Evolutionary conservation across 768 basidiomycete species (phyloP).

Genomic region (Tubosaeta sp.): DNA sequence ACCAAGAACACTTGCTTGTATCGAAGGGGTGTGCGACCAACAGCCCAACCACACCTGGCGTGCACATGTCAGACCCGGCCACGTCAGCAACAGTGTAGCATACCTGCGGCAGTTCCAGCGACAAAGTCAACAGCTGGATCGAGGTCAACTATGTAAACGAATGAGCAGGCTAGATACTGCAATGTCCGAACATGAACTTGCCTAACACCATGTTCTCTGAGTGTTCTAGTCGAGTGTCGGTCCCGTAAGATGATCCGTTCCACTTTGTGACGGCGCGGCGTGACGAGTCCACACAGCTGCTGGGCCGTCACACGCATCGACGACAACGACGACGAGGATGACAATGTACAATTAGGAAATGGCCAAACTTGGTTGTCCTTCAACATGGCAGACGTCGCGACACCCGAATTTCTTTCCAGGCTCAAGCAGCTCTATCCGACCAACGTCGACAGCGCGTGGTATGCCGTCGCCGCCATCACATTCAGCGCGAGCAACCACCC

Average conservation of each 20-base stretch:
- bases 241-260: not conserved
- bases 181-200: not conserved
- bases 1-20: constrained; percentile 40
- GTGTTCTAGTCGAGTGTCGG: not conserved
- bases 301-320: not conserved
- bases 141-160: constrained; percentile 28
- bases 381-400: constrained; percentile 30
- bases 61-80: not conserved
- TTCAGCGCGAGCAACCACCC: constrained; percentile 58
- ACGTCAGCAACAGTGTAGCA: too few species aligned
- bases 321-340: not conserved
- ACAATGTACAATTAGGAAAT: not conserved
- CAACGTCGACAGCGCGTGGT: constrained; percentile 49
- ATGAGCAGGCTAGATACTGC: constrained; percentile 2
- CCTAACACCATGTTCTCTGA: constrained; percentile 20
- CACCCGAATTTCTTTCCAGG: constrained; percentile 38
- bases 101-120: constrained; percentile 70
- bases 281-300: not conserved
- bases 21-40: constrained; percentile 77
- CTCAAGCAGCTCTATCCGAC: constrained; percentile 46
- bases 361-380: not conserved
- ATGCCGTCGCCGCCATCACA: constrained; percentile 50
- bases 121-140: constrained; percentile 72
- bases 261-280: not conserved
- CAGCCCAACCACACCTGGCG: constrained; percentile 55